These are phyloP conservation scores for Flaveria ramosissima DNA, from an alignment of 129 eudicot species.

Conservation along the genomic window DNA sequence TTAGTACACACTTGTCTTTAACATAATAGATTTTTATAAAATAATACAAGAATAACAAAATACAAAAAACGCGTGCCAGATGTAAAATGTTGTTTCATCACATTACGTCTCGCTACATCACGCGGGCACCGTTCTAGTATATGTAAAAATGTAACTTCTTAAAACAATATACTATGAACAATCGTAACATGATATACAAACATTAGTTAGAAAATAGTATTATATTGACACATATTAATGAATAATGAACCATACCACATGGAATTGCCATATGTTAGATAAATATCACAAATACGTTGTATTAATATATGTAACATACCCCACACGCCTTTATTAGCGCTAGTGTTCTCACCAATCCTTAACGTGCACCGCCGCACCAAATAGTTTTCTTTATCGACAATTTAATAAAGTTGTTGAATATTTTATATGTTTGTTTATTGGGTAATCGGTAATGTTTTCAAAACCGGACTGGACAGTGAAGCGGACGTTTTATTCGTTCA, in stretches of 20 bases:
- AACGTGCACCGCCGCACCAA: constrained; percentile 32
- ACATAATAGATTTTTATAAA: no score
- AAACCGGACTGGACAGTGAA: no score
- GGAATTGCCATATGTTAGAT: constrained; percentile 19
- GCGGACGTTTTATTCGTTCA: no score
- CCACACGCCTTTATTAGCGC: constrained; percentile 38
- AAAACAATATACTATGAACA: not conserved
- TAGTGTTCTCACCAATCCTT: constrained; percentile 26
- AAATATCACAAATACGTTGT: constrained; percentile 3
- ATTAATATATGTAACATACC: constrained; percentile 18
- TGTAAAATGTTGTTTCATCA: no score
- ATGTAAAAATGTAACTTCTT: no score
- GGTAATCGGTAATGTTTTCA: no score
- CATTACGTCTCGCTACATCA: no score
- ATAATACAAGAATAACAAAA: no score
- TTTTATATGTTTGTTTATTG: not conserved
- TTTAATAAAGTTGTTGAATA: not conserved
- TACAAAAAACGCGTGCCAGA: no score
- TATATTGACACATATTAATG: not conserved
- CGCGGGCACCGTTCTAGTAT: no score
- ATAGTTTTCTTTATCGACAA: constrained; percentile 1
- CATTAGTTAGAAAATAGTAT: constrained; percentile 10
- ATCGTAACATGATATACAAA: not conserved
- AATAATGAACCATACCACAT: constrained; percentile 26
- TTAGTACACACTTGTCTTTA: no score